phyloP scores from a whole-genome alignment of 1,284 basidiomycete species.

The Heterobasidion parviporum region DNA sequence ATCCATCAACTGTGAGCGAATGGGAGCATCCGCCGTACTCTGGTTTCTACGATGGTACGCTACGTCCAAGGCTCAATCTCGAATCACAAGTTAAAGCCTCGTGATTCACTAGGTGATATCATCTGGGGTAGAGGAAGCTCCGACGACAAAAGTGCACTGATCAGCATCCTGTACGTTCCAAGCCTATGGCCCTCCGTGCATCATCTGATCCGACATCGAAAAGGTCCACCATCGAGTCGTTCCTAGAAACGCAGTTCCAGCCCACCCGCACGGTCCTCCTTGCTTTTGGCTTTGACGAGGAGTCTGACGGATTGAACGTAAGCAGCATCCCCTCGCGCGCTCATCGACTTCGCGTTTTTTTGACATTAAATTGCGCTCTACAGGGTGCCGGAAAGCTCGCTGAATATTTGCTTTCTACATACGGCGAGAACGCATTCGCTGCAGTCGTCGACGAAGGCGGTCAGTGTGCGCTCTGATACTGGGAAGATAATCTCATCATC shows the following conservation, averaged over 20 bases:
- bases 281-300: constrained; percentile 69
- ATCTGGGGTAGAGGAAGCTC: constrained; percentile 59
- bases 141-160: constrained; percentile 57
- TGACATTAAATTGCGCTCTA: background rate
- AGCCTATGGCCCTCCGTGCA: background rate
- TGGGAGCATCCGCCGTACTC: constrained; percentile 40
- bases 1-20: constrained; percentile 38
- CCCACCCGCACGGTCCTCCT: constrained; percentile 50
- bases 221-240: constrained; percentile 45
- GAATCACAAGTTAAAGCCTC: background rate
- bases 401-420: constrained; percentile 36
- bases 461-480: constrained; percentile 13
- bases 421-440: constrained; percentile 45
- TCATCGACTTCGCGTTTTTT: background rate
- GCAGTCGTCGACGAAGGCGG: constrained; percentile 48
- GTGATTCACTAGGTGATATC: constrained; percentile 25
- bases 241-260: constrained; percentile 43
- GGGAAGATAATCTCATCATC: background rate
- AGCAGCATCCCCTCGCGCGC: constrained; percentile 10
- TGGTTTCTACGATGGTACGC: constrained; percentile 25
- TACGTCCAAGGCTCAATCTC: background rate
- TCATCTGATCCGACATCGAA: background rate
- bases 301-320: constrained; percentile 43
- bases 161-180: constrained; percentile 39
- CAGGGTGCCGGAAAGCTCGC: constrained; percentile 43